phyloP scores from a whole-genome alignment of 495 filamentous ascomycete species.

The Lophium mytilinum region DNA sequence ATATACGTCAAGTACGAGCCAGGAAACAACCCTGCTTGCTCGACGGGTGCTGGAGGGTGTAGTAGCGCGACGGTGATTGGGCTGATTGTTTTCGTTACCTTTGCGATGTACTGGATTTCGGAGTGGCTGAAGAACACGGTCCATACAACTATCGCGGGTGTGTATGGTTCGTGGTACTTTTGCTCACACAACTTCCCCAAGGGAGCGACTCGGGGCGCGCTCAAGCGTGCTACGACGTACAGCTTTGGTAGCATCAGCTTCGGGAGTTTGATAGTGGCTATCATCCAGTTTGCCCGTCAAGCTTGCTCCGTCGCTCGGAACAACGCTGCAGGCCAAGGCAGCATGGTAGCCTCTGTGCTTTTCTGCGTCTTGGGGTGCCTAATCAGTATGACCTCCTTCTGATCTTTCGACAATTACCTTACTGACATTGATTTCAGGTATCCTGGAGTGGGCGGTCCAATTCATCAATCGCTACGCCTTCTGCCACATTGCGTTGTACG shows the following conservation, averaged over 20 bases:
- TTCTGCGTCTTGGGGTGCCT: slow-evolving; percentile 69
- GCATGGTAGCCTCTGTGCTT: slow-evolving; percentile 55
- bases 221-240: slow-evolving; percentile 72
- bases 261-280: slow-evolving; percentile 75
- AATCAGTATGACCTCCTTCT: slow-evolving; percentile 38
- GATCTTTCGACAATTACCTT: too few relatives aligned
- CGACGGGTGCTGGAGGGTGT: slow-evolving; percentile 55
- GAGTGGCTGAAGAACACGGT: slow-evolving; percentile 90
- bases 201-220: slow-evolving; percentile 67
- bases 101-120: slow-evolving; percentile 85
- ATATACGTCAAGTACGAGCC: slow-evolving; percentile 80
- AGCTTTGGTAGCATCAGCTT: slow-evolving; percentile 86
- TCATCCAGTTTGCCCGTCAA: slow-evolving; percentile 77
- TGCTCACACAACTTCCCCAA: slow-evolving; percentile 60
- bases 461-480: slow-evolving; percentile 83
- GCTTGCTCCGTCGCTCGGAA: slow-evolving; percentile 64
- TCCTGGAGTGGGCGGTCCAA: slow-evolving; percentile 78
- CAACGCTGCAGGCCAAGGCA: slow-evolving; percentile 55
- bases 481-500: slow-evolving; percentile 85
- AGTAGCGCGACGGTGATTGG: slow-evolving; percentile 70
- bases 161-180: slow-evolving; percentile 94
- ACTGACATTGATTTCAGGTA: background rate
- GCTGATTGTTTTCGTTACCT: slow-evolving; percentile 76
- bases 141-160: slow-evolving; percentile 76
- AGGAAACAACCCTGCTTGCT: slow-evolving; percentile 58